Percentiles rank a stretch among this genome's conserved stretches.
Conservation (phyloP, 176 grass and related monocot species). For the Carex cristatella region DNA sequence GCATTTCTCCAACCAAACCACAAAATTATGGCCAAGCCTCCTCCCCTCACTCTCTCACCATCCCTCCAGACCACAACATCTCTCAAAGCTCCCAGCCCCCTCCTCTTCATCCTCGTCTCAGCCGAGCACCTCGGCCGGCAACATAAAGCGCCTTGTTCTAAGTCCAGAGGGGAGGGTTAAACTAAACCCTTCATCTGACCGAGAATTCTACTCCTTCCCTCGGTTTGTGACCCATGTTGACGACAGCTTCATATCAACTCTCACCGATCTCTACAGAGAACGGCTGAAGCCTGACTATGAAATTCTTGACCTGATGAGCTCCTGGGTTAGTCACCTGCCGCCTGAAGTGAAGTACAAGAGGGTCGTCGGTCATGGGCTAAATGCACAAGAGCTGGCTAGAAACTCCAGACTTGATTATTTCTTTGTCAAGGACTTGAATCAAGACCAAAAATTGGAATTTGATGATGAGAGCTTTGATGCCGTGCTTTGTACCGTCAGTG, state of each 20-base stretch:
- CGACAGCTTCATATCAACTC: conserved; percentile 64
- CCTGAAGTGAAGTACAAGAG: conserved; percentile 39
- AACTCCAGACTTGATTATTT: conserved; percentile 70
- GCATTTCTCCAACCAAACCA: conserved; percentile 7
- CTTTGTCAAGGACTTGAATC: conserved; percentile 89
- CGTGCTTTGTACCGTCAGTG: conserved; percentile 72
- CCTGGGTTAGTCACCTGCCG: conserved; percentile 93
- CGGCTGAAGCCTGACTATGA: conserved; percentile 36
- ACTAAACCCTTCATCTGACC: conserved; percentile 60
- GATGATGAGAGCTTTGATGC: conserved; percentile 45
- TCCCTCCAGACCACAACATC: conserved; percentile 6
- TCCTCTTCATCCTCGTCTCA: not conserved
- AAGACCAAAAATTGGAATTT: conserved; percentile 52
- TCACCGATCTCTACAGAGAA: conserved; percentile 68
- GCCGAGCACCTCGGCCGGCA: conserved; percentile 28
- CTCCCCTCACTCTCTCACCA: conserved; percentile 13
- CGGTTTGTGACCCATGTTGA: conserved; percentile 88
- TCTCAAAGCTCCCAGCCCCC: not conserved
- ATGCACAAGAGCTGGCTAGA: conserved; percentile 76
- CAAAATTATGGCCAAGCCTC: conserved; percentile 17
- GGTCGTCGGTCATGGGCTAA: conserved; percentile 81
- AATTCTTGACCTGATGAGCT: conserved; percentile 93
- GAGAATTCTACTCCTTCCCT: conserved; percentile 78
- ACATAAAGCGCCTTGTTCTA: conserved; percentile 60
- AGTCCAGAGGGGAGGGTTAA: conserved; percentile 64